Base-by-base conservation (phyloP, 192 early-diverging fungal species). In the Glomus cerebriforme region DNA sequence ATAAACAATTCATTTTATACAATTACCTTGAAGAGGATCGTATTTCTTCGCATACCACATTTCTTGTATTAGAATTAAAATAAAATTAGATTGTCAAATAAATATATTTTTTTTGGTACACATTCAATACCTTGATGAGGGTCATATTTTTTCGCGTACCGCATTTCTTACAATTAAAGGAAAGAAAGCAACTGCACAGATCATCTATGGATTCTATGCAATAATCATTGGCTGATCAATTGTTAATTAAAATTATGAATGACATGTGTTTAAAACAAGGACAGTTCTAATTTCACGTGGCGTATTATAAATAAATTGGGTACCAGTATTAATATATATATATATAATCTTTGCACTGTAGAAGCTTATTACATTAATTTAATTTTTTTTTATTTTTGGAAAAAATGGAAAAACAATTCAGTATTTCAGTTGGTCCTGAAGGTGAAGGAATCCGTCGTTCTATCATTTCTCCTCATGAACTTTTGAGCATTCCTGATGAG, bases 401-500 rank as follows among this genome's bases (percentile, higher is more conserved):
- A 66, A 64, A 15, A 66, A 66, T 66, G 64, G 27, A 66, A 26
- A 66, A 66, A 66, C 27, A 49, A 26, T 77, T 17, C 6, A 77
- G 60, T 29, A 39, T 77, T 65, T 1, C 9, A 1, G 32, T 77
- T 65, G 62, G 75, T 31, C 17, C 34, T 1, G 24, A 35, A 77
- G 62, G 8, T 29, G 29, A 79, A 69, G 82, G 84, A 69, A 81
- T 86, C 60, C 81, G 87, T 58, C 87, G 87, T 60, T 86, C 87
- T 70, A 75, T 80, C 19, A 73, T 84, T 39, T 82, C 87, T 17
- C 78, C 85, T 15, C 83, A 87, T 75, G 76, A 83, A 29, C 81
- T 90, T 75, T 78, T 85, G 65, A 77, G 77, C 75, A 75, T 59
- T 6, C 89, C 89, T n/a, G 47, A 70, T n/a, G 77, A 78, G 7